phyloP scores from a whole-genome alignment of 2,329 filamentous ascomycete species.

The Xylaria sp. region DNA sequence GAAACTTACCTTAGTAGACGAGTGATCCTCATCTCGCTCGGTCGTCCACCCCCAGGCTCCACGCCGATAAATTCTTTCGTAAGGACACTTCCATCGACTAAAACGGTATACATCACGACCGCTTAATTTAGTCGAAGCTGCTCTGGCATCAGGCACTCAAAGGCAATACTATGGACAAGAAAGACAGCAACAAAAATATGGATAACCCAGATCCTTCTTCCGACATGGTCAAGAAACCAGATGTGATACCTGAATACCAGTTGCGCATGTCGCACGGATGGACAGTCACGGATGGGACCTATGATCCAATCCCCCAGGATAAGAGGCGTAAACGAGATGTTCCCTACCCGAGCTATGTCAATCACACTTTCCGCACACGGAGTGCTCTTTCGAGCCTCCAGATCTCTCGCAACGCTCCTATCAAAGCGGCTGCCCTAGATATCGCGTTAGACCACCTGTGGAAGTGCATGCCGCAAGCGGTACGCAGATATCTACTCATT shows the following conservation, averaged over 20 bases:
- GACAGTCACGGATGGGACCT: conserved; percentile 45
- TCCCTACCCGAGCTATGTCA: conserved; percentile 38
- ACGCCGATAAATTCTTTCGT: conserved; percentile 54
- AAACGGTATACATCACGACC: conserved; percentile 60
- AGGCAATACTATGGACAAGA: neutral
- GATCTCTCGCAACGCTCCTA: conserved; percentile 39
- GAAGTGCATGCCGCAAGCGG: conserved; percentile 38
- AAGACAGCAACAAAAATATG: neutral
- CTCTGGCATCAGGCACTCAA: no score
- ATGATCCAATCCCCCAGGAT: conserved; percentile 34
- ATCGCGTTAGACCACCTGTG: conserved; percentile 40
- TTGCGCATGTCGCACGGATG: conserved; percentile 42
- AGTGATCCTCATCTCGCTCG: conserved; percentile 5
- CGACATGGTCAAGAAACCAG: neutral
- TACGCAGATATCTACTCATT: conserved; percentile 27
- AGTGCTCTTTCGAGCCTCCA: conserved; percentile 44
- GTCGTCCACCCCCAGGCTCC: conserved; percentile 29
- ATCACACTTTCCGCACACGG: conserved; percentile 35
- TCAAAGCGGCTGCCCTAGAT: conserved; percentile 40
- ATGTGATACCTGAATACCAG: conserved; percentile 25
- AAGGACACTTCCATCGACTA: conserved; percentile 64
- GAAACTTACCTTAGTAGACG: neutral
- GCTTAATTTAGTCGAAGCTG: conserved; percentile 46
- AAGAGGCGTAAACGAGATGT: conserved; percentile 42
- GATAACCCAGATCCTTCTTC: neutral